Evolutionary conservation across 169 alveolate genomes (phyloP).

Genomic region (Plasmodium gonderi): DNA sequence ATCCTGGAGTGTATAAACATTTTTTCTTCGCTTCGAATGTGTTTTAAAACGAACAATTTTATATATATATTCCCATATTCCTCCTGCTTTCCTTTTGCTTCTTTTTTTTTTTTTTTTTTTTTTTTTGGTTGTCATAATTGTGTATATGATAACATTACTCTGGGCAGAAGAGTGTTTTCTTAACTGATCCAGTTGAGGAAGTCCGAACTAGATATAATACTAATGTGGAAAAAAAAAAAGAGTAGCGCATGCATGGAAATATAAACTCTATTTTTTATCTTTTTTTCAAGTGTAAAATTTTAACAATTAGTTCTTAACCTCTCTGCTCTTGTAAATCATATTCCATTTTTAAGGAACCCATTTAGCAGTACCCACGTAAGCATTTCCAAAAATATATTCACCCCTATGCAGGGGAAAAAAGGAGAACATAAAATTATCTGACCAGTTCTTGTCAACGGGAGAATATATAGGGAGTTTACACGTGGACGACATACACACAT

Average conservation of each 20-base stretch:
- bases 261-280: too few species aligned
- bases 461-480: background rate
- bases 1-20: background rate
- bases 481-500: background rate
- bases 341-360: too few species aligned
- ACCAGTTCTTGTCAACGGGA: background rate
- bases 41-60: too few species aligned
- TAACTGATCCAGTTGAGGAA: background rate
- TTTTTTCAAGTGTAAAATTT: too few species aligned
- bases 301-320: too few species aligned
- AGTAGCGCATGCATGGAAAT: too few species aligned
- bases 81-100: background rate
- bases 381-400: too few species aligned
- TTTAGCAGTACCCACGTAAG: too few species aligned
- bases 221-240: background rate
- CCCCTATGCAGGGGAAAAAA: background rate
- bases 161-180: background rate
- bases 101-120: background rate
- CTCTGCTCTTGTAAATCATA: too few species aligned
- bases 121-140: background rate
- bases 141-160: background rate
- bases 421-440: conserved; percentile 1
- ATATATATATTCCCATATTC: too few species aligned
- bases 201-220: background rate
- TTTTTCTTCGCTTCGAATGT: background rate